Conservation (phyloP, 2,329 filamentous ascomycete genomes). For the Xylariaceae sp. region DNA sequence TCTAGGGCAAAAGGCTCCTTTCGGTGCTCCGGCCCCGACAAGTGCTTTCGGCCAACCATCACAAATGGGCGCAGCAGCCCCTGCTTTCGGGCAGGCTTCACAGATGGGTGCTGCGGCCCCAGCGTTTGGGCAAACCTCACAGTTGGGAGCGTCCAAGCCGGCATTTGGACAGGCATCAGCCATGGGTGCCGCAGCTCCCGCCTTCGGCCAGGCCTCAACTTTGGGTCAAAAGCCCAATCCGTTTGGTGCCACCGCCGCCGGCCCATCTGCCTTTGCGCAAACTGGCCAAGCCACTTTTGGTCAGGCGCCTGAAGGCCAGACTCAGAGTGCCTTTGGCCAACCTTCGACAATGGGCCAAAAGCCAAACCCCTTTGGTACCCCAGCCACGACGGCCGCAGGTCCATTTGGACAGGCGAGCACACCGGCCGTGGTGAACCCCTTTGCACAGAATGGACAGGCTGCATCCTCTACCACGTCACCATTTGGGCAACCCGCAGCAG, state of each 20-base stretch:
- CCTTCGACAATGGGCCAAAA: constrained; percentile 5
- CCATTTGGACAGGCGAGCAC: constrained; percentile 11
- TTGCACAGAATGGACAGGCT: constrained; percentile 29
- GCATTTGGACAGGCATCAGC: constrained; percentile 38
- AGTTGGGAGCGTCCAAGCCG: constrained; percentile 26
- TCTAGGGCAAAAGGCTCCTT: constrained; percentile 14
- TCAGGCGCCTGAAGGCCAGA: constrained; percentile 35
- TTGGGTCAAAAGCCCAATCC: constrained; percentile 31
- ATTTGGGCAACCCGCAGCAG: constrained; percentile 30
- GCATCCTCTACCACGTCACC: constrained; percentile 24
- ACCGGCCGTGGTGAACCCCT: constrained; percentile 21
- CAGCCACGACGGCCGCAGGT: constrained; percentile 10
- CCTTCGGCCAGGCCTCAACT: constrained; percentile 29
- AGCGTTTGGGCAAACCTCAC: constrained; percentile 33
- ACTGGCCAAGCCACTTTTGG: constrained; percentile 35
- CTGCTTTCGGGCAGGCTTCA: constrained; percentile 42
- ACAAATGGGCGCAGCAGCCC: constrained; percentile 10
- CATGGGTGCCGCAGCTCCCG: constrained; percentile 22
- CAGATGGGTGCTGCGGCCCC: constrained; percentile 28
- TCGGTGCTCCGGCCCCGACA: constrained; percentile 4
- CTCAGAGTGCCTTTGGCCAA: constrained; percentile 28
- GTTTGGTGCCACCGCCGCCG: constrained; percentile 21
- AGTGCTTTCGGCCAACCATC: constrained; percentile 22
- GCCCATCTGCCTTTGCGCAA: constrained; percentile 33
- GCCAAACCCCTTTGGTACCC: constrained; percentile 9